Evolutionary conservation across 768 basidiomycete species (phyloP), one percentile per base, ranked within the genome.

Genomic region (Gautieria morchelliformis): DNA sequence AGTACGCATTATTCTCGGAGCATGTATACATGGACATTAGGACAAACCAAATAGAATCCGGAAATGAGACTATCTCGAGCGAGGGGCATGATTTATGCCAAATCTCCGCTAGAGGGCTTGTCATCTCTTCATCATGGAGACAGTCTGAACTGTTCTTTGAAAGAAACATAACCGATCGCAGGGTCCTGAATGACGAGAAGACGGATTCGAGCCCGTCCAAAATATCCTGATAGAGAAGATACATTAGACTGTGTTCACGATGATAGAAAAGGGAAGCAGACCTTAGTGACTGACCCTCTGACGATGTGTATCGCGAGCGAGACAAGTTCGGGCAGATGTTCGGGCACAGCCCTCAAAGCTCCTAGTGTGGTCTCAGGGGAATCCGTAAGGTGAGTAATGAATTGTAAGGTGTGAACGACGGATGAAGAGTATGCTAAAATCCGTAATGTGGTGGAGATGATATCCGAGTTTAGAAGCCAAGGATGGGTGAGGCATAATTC

Each of bases 401-500:
- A 61, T 58, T 63, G 66, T 46, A 68, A 55, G 3, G 63, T 62
- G 12, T 58, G 59, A 27, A 68, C 20, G 1, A 65, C 64, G 5
- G 60, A 56, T 17, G 55, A 60, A 2, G 67, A 66, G 47, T 58
- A 64, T 3, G 63, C 54, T 49, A 68, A 52, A 24, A 62, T 66
- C 30, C 49, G 53, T 20, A 62, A 61, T 15, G 64, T 59, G 44
- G 61, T 66, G 41, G 60, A 60, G 27, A 68, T 44, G 19, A 68
- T 60, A 5, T 66, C 65, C 17, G 61, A 57, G 37, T 59, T 67
- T 49, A 68, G 61, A 11, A 65, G 49, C 59, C 62, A 66, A 2
- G 66, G 64, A 22, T 66, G 52, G 27, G 10, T 27, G 35, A 68
- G 58, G 44, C 64, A 66, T 20, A 68, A 54, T 44, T 68, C 67